phyloP scores from a whole-genome alignment of 192 early-diverging fungal genomes.

The Coemansia sp. region DNA sequence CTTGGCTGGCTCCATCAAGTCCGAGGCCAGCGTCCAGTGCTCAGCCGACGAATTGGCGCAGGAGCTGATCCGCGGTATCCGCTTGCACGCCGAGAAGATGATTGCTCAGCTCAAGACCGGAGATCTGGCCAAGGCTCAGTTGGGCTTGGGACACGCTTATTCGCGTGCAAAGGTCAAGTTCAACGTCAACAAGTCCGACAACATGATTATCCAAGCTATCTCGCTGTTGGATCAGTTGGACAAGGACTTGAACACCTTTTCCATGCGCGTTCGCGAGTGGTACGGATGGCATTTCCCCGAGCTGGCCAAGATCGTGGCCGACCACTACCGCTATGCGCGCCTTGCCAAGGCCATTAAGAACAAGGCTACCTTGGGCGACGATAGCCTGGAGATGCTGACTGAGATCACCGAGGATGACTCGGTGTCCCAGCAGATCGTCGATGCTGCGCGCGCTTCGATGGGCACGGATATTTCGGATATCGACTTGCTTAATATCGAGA shows the following conservation, averaged over 20 bases:
- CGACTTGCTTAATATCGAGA: slow-evolving; percentile 94
- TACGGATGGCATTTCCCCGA: slow-evolving; percentile 99
- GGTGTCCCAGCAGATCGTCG: slow-evolving; percentile 84
- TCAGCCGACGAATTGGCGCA: slow-evolving; percentile 75
- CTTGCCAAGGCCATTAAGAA: slow-evolving; percentile 90
- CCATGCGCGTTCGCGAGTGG: slow-evolving; percentile 98
- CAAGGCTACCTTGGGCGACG: slow-evolving; percentile 82
- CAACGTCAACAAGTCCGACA: slow-evolving; percentile 97
- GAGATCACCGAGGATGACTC: slow-evolving; percentile 79
- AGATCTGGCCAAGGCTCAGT: slow-evolving; percentile 90
- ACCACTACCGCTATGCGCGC: slow-evolving; percentile 90
- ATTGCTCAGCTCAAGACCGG: slow-evolving; percentile 87
- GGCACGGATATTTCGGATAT: slow-evolving; percentile 95
- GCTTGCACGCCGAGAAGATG: slow-evolving; percentile 86
- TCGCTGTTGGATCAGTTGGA: slow-evolving; percentile 94
- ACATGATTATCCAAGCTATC: slow-evolving; percentile 94
- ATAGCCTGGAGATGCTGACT: slow-evolving; percentile 69
- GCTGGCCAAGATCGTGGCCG: slow-evolving; percentile 91
- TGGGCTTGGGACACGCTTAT: slow-evolving; percentile 97
- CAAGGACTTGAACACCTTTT: slow-evolving; percentile 97
- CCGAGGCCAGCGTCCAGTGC: slow-evolving; percentile 73
- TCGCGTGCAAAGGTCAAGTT: slow-evolving; percentile 99
- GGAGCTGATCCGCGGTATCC: slow-evolving; percentile 93
- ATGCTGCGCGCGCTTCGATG: slow-evolving; percentile 95
- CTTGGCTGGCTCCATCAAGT: slow-evolving; percentile 66